A percentile compares a stretch with the other conserved stretches of the same genome.
These are phyloP conservation scores for Diophrys sp. DNA, from an alignment of 73 alveolate species.

Conservation along the genomic window DNA sequence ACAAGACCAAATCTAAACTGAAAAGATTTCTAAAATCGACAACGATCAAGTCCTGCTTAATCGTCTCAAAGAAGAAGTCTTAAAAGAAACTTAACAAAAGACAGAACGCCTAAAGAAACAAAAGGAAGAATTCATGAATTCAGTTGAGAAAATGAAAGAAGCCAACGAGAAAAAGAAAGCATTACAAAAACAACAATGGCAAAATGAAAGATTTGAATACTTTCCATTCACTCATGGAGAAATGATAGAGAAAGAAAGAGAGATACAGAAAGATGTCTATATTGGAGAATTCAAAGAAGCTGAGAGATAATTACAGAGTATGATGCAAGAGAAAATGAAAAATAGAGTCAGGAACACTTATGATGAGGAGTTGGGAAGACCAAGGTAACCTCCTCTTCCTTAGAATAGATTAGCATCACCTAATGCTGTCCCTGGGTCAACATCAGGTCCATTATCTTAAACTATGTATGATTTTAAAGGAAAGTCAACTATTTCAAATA, in stretches of 20 bases:
- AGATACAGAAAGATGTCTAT: slow-evolving; percentile 25
- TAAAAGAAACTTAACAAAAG: slow-evolving; percentile 15
- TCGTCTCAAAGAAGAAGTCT: not conserved
- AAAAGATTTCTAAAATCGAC: not conserved
- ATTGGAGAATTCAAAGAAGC: not conserved
- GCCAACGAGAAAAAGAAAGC: not conserved
- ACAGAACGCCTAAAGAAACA: slow-evolving; percentile 6
- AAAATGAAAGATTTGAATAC: slow-evolving; percentile 6
- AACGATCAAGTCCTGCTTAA: slow-evolving; percentile 15
- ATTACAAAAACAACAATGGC: not conserved
- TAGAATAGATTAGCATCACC: not conserved
- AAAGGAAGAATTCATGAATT: slow-evolving; percentile 17
- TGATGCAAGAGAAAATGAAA: not conserved
- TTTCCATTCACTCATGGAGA: slow-evolving; percentile 71
- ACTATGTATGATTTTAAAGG: not conserved
- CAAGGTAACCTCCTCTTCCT: not conserved
- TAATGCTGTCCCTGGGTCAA: not conserved
- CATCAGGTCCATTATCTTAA: not conserved
- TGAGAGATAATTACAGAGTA: slow-evolving; percentile 7
- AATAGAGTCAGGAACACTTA: not conserved
- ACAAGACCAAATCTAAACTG: slow-evolving; percentile 3
- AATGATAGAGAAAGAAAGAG: slow-evolving; percentile 39
- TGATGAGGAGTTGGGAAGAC: not conserved
- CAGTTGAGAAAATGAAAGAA: slow-evolving; percentile 10
- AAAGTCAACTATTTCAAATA: not conserved